phyloP scores from a whole-genome alignment of 2,329 filamentous ascomycete genomes.

The Rhynchosporium graminicola region DNA sequence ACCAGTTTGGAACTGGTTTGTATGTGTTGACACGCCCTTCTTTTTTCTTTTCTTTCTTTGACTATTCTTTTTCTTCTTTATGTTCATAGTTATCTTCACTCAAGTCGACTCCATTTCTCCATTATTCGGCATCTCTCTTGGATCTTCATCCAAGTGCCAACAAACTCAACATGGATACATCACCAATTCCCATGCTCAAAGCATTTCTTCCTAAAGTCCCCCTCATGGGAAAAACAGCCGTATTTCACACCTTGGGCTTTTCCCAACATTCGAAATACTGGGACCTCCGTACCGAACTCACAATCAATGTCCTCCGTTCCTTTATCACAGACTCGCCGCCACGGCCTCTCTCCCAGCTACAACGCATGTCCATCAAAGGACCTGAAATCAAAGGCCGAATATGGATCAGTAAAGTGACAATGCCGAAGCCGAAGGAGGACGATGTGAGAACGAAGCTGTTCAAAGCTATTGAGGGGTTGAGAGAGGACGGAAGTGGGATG shows the following conservation, averaged over 20 bases:
- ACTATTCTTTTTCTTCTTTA: not conserved
- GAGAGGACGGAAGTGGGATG: slow-evolving; percentile 39
- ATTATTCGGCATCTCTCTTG: not conserved
- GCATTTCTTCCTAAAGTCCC: slow-evolving; percentile 56
- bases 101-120: not conserved
- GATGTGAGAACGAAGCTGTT: slow-evolving; percentile 60
- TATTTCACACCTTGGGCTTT: slow-evolving; percentile 65
- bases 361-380: slow-evolving; percentile 63
- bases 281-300: slow-evolving; percentile 74
- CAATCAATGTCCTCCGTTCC: slow-evolving; percentile 69
- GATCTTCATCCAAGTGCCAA: too few relatives aligned
- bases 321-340: slow-evolving; percentile 48
- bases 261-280: slow-evolving; percentile 75
- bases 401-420: slow-evolving; percentile 74
- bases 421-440: slow-evolving; percentile 58
- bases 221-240: slow-evolving; percentile 59
- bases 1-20: not conserved
- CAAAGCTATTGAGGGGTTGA: slow-evolving; percentile 57
- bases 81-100: not conserved
- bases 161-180: slow-evolving; percentile 28
- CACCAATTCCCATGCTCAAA: slow-evolving; percentile 32
- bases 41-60: not conserved
- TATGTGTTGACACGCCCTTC: not conserved
- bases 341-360: slow-evolving; percentile 57
- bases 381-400: slow-evolving; percentile 73